Base-by-base conservation (phyloP, 2,329 filamentous ascomycete species). In the Fusarium hainanense region DNA sequence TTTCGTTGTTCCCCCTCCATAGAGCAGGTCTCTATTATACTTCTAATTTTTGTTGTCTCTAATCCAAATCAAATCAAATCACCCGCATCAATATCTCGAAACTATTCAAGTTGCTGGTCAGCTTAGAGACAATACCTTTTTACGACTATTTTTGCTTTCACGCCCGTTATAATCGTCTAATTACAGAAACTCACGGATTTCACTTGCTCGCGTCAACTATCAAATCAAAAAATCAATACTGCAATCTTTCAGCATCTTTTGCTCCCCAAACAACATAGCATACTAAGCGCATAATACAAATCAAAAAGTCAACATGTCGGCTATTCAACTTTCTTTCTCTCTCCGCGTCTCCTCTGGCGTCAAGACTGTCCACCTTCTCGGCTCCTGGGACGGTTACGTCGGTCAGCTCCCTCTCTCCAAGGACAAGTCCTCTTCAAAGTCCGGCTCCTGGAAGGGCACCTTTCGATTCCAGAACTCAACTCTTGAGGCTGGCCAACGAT, bases 361-460 rank as follows among this genome's bases (percentile, higher is more conserved):
- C 88, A 97, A 98, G 90, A 95, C 94, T 78, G 95, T 97, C 80
- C 95, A 98, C 81, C 88, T 99, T 75, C 92, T 98, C 83, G 95
- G 95, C 78, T 98, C 95, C 74, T 99, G 95, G 95, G 96, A 99
- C 87, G 93, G 93, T 87, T 99, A 99, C 88, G 87, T 89, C 75
- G 93, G 93, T 74, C 95, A 98, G 84, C 93, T 98, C 77, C 95
- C 95, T 59, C 92, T 98, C 76, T 93, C 94, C 83, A 94, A 94
- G 85, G 93, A 97, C 82, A 90, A 89, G 85, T 84, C 86, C 78
- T 88, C 91, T 50, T 90, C 91, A 83, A 97, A 97, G 87, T 89
- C 92, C 60, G 94, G 94, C 79, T 92, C 92, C 75, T 98, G 95
- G 94, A 93, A 94, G 81, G 96, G 95, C 78, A 97, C 93, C 77